phyloP scores from a whole-genome alignment of 352 stramenopile species.

The Globisporangium cystogenes region DNA sequence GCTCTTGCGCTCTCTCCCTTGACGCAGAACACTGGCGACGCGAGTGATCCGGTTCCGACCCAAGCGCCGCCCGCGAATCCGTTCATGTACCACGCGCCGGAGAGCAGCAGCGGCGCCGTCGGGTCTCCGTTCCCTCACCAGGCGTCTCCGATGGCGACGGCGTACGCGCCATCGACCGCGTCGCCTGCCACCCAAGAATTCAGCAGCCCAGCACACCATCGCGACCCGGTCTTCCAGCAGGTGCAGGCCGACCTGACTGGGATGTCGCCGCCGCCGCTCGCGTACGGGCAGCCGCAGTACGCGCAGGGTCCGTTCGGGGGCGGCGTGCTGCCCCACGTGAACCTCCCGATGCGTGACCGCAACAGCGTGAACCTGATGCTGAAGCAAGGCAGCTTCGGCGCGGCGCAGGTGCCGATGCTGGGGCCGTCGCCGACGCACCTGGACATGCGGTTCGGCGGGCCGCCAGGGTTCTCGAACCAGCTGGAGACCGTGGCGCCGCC shows the following conservation, averaged over 20 bases:
- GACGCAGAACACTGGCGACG: constrained; percentile 9
- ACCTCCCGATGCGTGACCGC: constrained; percentile 53
- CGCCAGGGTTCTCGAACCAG: constrained; percentile 13
- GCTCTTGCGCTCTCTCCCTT: too few relatives aligned
- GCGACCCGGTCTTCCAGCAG: constrained; percentile 7
- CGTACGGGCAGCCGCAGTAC: constrained; percentile 37
- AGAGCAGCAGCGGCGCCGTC: constrained; percentile 14
- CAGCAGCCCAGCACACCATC: constrained; percentile 5
- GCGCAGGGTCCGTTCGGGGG: constrained; percentile 16
- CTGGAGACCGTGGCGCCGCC: constrained; percentile 12
- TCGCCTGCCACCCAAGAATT: constrained; percentile 2
- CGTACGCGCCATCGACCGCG: constrained; percentile 16
- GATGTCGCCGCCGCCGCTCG: constrained; percentile 11
- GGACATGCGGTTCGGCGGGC: constrained; percentile 8
- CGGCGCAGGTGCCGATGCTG: constrained; percentile 22
- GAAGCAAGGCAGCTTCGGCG: constrained; percentile 31
- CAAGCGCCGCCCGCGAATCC: constrained; percentile 10
- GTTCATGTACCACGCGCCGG: constrained; percentile 27
- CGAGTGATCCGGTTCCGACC: background rate
- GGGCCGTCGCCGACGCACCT: constrained; percentile 6
- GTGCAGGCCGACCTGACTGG: constrained; percentile 5
- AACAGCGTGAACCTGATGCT: constrained; percentile 32
- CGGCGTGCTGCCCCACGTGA: constrained; percentile 32
- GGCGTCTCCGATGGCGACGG: constrained; percentile 26
- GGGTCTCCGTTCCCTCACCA: constrained; percentile 15